Conservation (phyloP, 2,329 filamentous ascomycete genomes). For the Sarocladiaceae sp. region DNA sequence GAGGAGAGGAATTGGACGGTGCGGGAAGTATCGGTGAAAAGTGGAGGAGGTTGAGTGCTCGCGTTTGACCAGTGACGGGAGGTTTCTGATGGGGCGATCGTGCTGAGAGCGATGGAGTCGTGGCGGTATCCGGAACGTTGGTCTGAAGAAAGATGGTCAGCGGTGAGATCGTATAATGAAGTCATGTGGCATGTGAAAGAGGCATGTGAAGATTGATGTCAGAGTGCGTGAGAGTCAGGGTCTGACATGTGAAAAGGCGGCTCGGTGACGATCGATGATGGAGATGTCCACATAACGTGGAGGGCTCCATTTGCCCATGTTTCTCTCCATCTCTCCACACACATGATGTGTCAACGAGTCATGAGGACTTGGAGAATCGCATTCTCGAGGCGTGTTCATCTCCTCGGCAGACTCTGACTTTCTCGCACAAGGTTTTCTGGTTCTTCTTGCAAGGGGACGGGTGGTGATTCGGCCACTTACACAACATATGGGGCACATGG, state of each 20-base stretch:
- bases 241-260: slow-evolving; percentile 14
- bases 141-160: slow-evolving; percentile 30
- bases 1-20: slow-evolving; percentile 41
- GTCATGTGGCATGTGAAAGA: slow-evolving; percentile 4
- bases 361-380: no score
- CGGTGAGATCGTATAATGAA: background rate
- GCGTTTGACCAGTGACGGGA: slow-evolving; percentile 7
- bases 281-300: no score
- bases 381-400: no score
- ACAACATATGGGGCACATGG: slow-evolving; percentile 44
- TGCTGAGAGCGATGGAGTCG: slow-evolving; percentile 26
- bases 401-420: no score
- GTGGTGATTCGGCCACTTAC: slow-evolving; percentile 31
- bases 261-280: no score
- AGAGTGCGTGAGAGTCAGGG: slow-evolving; percentile 8
- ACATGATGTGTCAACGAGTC: no score
- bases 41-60: slow-evolving; percentile 14
- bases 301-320: no score
- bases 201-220: no score
- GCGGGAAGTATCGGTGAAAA: slow-evolving; percentile 32
- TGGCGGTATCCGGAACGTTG: slow-evolving; percentile 32
- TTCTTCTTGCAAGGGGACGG: background rate
- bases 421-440: no score
- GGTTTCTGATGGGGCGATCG: slow-evolving; percentile 17
- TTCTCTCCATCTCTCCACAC: no score